Evolutionary conservation across 768 basidiomycete species (phyloP).

Genomic region (Collybia sordida): DNA sequence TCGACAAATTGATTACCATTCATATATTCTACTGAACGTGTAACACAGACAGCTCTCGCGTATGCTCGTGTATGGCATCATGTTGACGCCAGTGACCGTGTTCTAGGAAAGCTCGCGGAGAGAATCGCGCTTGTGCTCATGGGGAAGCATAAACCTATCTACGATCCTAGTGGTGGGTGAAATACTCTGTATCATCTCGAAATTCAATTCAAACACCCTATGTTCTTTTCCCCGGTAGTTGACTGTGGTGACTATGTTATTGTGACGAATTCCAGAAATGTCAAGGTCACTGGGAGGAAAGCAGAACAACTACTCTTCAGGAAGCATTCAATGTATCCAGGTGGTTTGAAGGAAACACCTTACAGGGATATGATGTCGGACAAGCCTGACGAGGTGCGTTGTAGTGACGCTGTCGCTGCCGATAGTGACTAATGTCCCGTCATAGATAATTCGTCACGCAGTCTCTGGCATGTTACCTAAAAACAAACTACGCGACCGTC

Average conservation of each 20-base stretch:
- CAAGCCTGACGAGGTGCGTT: conserved; percentile 85
- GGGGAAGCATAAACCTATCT: conserved; percentile 99
- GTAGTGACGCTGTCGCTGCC: background rate
- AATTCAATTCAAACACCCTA: too few relatives aligned
- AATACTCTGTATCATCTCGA: background rate
- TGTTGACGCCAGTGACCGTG: conserved; percentile 84
- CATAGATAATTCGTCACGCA: conserved; percentile 90
- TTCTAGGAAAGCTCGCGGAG: conserved; percentile 93
- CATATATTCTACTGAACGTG: background rate
- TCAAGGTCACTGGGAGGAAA: conserved; percentile 90
- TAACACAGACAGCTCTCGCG: conserved; percentile 82
- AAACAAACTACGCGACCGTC: conserved; percentile 89
- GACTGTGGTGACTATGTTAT: conserved; percentile 99
- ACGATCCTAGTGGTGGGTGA: conserved; percentile 81
- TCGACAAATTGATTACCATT: conserved; percentile 4
- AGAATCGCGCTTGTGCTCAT: conserved; percentile 94
- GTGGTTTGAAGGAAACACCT: conserved; percentile 89
- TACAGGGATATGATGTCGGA: conserved; percentile 81
- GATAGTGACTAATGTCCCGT: background rate
- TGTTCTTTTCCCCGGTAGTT: conserved; percentile 43
- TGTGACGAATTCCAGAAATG: conserved; percentile 83
- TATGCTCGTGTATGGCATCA: conserved; percentile 97
- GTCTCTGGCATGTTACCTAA: conserved; percentile 99
- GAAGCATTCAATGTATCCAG: conserved; percentile 90
- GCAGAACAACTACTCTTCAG: conserved; percentile 83